A percentile compares a stretch with the other conserved stretches of the same genome.
phyloP scores from a whole-genome alignment of 768 basidiomycete genomes.

The Clavaria fumosa region DNA sequence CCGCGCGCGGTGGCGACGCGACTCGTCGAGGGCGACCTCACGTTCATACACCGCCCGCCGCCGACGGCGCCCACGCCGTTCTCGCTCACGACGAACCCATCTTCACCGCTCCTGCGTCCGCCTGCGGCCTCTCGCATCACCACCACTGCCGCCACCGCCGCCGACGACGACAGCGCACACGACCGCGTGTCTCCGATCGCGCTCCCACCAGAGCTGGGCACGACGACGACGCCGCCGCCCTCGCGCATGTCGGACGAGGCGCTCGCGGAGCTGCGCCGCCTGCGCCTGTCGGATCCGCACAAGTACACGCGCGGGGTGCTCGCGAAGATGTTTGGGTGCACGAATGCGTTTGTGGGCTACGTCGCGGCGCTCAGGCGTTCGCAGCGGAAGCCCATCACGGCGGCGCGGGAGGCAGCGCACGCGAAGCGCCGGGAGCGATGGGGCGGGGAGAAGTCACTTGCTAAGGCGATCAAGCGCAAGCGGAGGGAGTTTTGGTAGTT shows the following conservation, averaged over 20 bases:
- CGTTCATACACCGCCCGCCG: slow-evolving; percentile 78
- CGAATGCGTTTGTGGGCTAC: slow-evolving; percentile 46
- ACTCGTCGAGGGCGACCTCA: slow-evolving; percentile 39
- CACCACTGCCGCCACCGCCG: no score
- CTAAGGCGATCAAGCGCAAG: slow-evolving; percentile 49
- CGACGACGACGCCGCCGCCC: slow-evolving; percentile 17
- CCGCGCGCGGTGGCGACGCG: slow-evolving; percentile 35
- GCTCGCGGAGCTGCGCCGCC: slow-evolving; percentile 38
- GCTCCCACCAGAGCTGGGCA: slow-evolving; percentile 34
- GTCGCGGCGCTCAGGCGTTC: slow-evolving; percentile 46
- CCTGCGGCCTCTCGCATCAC: slow-evolving; percentile 13
- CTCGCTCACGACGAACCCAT: slow-evolving; percentile 53
- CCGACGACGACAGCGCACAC: no score
- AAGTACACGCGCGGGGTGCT: slow-evolving; percentile 47
- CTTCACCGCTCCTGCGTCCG: slow-evolving; percentile 52
- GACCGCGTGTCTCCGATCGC: no score
- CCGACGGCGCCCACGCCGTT: slow-evolving; percentile 59
- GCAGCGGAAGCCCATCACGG: slow-evolving; percentile 28
- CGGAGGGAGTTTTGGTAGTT: slow-evolving; percentile 60
- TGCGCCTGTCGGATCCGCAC: slow-evolving; percentile 42
- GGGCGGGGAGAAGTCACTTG: slow-evolving; percentile 53
- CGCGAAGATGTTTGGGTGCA: slow-evolving; percentile 66
- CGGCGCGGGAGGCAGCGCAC: slow-evolving; percentile 31
- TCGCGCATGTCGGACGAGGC: slow-evolving; percentile 35
- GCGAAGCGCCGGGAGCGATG: slow-evolving; percentile 36